Base-by-base conservation (phyloP, 768 basidiomycete species). In the Nidularia pulvinata region DNA sequence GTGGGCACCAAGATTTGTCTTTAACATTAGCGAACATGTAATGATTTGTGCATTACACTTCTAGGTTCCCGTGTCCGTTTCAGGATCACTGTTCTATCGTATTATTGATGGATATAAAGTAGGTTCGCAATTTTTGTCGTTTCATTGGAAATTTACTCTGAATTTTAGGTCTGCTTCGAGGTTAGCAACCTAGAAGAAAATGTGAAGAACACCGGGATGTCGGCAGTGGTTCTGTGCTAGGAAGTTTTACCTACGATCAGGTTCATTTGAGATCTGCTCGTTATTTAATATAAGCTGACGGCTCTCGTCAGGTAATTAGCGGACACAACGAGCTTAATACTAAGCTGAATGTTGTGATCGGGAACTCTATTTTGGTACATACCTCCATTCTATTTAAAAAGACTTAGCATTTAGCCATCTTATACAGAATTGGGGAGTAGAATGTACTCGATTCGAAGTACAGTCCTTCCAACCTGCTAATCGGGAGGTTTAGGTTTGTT, bases 391-490 rank as follows among this genome's bases (percentile, higher is more conserved):
- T 25, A 2, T 25, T 25, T 25, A 25, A 25, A 25, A 25, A 25
- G 25, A 25, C 25, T n/a, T 25, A 25, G 25, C 25, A 25, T 25
- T 25, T 25, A 25, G 4, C 25, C 25, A 25, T 4, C 25, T 25
- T 42, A 19, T 34, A 25, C 50, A 79, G 76, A 76, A 71, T 54
- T 84, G 82, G 82, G 82, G 82, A 35, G 80, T 84, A 5, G 76
- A 81, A 51, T 82, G 82, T 52, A 80, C 81, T 6, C 66, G 80
- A 54, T 84, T 83, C 58, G 82, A 84, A 57, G 70, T 82, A n/a
- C 82, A 84, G 58, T 76, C 75, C 0, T 84, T 84, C 74, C 76
- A 83, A 55, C 82, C 82, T 1, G 77, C 78, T 3, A 84, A 84
- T 51, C 73, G 80, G n/a, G 81, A 83, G 58, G 80, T 84, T 22